These are phyloP conservation scores for Trifolium dubium DNA, from an alignment of 306 rosid genomes.

Conservation along the genomic window DNA sequence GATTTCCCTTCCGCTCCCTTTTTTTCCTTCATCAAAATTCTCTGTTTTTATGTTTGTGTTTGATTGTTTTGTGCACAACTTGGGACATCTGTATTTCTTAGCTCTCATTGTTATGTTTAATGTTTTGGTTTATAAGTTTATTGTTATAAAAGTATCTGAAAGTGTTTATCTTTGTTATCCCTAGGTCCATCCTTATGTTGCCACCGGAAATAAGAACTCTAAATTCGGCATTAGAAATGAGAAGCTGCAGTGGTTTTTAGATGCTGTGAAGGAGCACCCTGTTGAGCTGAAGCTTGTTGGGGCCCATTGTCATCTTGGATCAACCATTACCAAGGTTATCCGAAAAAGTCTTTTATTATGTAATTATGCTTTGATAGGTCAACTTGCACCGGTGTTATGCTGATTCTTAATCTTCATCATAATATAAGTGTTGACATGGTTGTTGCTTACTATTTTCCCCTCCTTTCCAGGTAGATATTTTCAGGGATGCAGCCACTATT, in stretches of 20 bases:
- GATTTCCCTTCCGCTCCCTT: conserved; percentile 9
- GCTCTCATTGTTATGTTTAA: conserved; percentile 11
- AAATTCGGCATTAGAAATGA: conserved; percentile 97
- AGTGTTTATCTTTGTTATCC: conserved; percentile 21
- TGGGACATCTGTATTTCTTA: conserved; percentile 2
- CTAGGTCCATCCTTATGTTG: conserved; percentile 96
- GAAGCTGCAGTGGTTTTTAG: conserved; percentile 95
- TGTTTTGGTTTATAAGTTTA: conserved; percentile 5
- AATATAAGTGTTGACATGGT: conserved; percentile 22
- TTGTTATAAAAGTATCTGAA: conserved; percentile 13
- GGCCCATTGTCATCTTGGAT: conserved; percentile 97
- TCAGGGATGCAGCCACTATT: conserved; percentile 85
- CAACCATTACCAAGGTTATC: conserved; percentile 92
- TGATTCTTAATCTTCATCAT: conserved; percentile 20
- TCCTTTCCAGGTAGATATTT: conserved; percentile 79
- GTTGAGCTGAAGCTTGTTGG: conserved; percentile 91
- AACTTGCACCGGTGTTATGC: conserved; percentile 11
- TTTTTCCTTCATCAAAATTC: not conserved
- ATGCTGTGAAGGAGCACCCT: conserved; percentile 78
- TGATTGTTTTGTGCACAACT: not conserved
- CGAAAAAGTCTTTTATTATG: not conserved
- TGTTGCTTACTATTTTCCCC: not conserved
- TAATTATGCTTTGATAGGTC: conserved; percentile 9
- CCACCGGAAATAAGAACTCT: conserved; percentile 94
- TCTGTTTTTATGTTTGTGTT: not conserved